phyloP scores from a whole-genome alignment of 352 stramenopile genomes.

The Pythium myriotylum region DNA sequence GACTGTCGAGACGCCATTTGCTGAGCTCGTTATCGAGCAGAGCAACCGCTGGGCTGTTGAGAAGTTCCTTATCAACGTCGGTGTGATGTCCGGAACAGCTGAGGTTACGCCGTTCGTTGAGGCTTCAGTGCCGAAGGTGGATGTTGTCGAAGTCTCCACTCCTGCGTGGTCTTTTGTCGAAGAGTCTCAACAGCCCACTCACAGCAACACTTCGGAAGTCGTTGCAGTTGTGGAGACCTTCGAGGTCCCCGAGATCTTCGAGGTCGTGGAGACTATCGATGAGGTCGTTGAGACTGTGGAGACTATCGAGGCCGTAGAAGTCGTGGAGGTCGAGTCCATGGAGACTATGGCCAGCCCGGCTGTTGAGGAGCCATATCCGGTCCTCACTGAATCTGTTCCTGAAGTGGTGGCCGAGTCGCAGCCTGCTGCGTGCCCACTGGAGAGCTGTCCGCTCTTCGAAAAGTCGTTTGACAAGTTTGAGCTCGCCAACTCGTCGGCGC shows the following conservation, averaged over 20 bases:
- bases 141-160: no score
- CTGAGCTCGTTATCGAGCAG: background rate
- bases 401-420: background rate
- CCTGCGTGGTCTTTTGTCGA: no score
- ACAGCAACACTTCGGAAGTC: no score
- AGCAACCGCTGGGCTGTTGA: slow-evolving; percentile 16
- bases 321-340: no score
- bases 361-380: background rate
- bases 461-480: background rate
- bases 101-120: background rate
- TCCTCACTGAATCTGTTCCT: background rate
- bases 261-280: background rate
- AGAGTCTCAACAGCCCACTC: no score
- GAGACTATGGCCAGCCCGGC: no score
- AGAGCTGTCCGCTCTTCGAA: slow-evolving; percentile 8
- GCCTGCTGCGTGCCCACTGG: slow-evolving; percentile 1
- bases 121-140: no score
- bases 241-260: background rate
- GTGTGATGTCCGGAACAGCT: slow-evolving; percentile 8
- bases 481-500: slow-evolving; percentile 8
- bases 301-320: slow-evolving; percentile 5
- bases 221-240: slow-evolving; percentile 1
- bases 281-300: no score
- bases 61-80: slow-evolving; percentile 18
- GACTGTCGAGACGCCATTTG: background rate